Evolutionary conservation across 176 grass and related monocot species (phyloP).

Genomic region (Alopecurus myosuroides): DNA sequence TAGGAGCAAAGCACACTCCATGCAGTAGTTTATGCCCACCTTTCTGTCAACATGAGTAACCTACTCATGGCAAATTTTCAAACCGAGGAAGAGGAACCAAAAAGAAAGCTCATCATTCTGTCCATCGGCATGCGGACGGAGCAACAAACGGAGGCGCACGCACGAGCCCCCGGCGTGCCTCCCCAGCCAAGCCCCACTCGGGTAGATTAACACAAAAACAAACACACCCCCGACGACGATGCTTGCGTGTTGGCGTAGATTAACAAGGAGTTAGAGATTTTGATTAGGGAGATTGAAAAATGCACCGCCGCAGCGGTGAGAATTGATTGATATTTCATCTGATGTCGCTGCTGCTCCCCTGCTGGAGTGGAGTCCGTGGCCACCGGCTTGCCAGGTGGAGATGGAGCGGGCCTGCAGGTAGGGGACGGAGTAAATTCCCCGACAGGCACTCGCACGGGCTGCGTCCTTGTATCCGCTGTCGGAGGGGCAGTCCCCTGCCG

Average conservation of each 20-base stretch:
- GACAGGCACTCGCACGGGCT: constrained; percentile 32
- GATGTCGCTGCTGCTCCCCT: neutral
- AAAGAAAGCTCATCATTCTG: constrained; percentile 12
- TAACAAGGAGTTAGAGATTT: neutral
- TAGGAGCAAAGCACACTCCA: too few species aligned
- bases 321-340: neutral
- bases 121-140: constrained; percentile 18
- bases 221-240: neutral
- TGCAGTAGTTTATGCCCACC: neutral
- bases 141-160: constrained; percentile 34
- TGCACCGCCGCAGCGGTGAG: neutral
- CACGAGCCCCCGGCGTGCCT: constrained; percentile 35
- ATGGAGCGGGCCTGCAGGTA: neutral
- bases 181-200: neutral
- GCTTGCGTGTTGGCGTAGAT: neutral
- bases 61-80: neutral
- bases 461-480: constrained; percentile 22
- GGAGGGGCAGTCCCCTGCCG: constrained; percentile 31
- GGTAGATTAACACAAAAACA: neutral
- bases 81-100: neutral
- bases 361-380: neutral
- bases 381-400: too few species aligned
- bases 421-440: constrained; percentile 23
- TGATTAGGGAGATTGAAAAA: too few species aligned
- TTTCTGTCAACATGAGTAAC: constrained; percentile 23